Percentiles rank a stretch among this genome's conserved stretches.
Conservation (phyloP, 768 basidiomycete species). For the Myochromella boudieri region DNA sequence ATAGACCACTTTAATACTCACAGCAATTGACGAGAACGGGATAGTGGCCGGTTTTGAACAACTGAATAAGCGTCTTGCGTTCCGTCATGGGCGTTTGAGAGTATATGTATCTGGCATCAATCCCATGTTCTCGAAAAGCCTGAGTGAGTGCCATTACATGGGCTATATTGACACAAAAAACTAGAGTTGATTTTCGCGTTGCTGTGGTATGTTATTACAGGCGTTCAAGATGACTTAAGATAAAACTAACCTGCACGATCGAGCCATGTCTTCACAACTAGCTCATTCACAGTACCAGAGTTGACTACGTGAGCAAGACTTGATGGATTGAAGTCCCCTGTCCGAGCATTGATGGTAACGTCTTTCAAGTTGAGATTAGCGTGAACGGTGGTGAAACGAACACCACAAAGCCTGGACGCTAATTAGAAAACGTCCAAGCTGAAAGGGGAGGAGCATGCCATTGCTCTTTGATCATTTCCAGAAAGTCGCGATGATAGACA, state of each 20-base stretch:
- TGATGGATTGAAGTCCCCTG: constrained; percentile 81
- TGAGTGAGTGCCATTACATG: constrained; percentile 79
- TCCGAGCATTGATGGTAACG: constrained; percentile 63
- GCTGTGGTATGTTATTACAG: constrained; percentile 29
- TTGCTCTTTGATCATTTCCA: constrained; percentile 90
- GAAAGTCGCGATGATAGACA: constrained; percentile 88
- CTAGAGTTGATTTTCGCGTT: constrained; percentile 78
- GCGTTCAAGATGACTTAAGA: neutral
- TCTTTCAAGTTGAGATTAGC: constrained; percentile 68
- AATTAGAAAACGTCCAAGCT: constrained; percentile 17
- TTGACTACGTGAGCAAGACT: constrained; percentile 84
- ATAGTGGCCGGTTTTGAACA: constrained; percentile 71
- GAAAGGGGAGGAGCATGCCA: constrained; percentile 49
- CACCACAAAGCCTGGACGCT: constrained; percentile 70
- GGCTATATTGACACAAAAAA: constrained; percentile 86
- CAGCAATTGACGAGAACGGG: constrained; percentile 92
- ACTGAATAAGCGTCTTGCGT: constrained; percentile 60
- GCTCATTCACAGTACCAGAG: constrained; percentile 69
- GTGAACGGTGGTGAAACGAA: constrained; percentile 81
- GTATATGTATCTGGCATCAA: constrained; percentile 85
- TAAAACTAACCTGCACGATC: constrained; percentile 70
- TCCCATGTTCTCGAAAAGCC: constrained; percentile 67
- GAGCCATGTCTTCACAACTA: constrained; percentile 83
- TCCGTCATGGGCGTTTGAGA: constrained; percentile 64
- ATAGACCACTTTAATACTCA: constrained; percentile 25